A percentile compares a stretch with the other conserved stretches of the same genome.
phyloP scores from a whole-genome alignment of 2,329 filamentous ascomycete species.

The Calonectria henricotiae region DNA sequence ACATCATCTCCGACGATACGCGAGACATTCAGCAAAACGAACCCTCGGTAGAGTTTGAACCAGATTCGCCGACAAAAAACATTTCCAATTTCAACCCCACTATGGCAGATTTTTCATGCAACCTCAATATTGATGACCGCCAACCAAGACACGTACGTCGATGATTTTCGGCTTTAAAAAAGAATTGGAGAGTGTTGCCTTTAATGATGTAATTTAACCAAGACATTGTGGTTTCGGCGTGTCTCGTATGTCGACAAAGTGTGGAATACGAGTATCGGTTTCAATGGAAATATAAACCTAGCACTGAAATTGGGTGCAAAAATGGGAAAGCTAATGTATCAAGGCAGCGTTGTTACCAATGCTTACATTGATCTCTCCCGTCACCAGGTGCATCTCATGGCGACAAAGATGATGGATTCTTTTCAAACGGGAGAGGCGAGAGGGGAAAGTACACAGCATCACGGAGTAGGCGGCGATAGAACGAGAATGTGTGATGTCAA shows the following conservation, averaged over 20 bases:
- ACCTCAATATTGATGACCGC: not conserved
- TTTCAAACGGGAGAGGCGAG: too few species aligned
- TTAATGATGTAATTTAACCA: conserved; percentile 7
- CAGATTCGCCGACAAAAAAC: too few species aligned
- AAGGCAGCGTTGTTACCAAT: not conserved
- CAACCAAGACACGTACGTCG: not conserved
- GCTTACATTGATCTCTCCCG: too few species aligned
- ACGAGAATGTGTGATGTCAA: not conserved
- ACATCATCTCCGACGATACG: too few species aligned
- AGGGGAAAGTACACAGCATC: too few species aligned
- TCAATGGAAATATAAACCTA: not conserved
- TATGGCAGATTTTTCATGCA: too few species aligned
- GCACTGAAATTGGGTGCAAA: not conserved
- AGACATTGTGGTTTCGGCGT: not conserved
- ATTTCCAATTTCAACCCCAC: not conserved
- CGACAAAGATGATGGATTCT: too few species aligned
- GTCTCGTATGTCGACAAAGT: not conserved
- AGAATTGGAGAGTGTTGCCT: too few species aligned
- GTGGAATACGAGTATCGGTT: not conserved
- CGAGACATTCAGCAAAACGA: too few species aligned
- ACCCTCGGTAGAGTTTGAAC: too few species aligned
- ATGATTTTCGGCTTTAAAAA: not conserved
- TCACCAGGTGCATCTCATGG: too few species aligned
- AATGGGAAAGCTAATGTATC: not conserved
- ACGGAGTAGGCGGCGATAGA: too few species aligned